Evolutionary conservation across 2,329 filamentous ascomycete genomes (phyloP), one percentile per base, ranked within the genome.

Genomic region (Beauveria bassiana): DNA sequence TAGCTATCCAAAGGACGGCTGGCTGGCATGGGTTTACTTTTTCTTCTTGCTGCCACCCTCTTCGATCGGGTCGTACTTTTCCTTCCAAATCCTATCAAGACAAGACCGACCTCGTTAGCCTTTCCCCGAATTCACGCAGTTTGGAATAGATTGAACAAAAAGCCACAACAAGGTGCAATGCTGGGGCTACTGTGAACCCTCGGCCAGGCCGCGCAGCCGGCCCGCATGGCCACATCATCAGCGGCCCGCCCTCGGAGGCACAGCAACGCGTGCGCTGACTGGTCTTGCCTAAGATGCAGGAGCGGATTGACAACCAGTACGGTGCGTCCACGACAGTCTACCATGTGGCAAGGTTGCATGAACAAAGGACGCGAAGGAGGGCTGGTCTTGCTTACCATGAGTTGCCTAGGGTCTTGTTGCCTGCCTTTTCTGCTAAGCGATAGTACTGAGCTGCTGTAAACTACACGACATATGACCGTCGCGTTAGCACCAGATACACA

Each of bases 391-490:
- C 90, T 75, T 87, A 97, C 93, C 95, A 99, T 69, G 90, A 89
- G 78, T 98, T 97, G 65, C 95, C 95, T 66, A 98, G 79, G 61
- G 86, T 92, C 79, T 96, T 97, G 75, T 87, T 89, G 56, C 93
- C 93, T 71, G 87, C 90, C 70, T 90, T 82, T 77, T 98, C 95
- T 43, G 95, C 93, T 70, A 93, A 82, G 70, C 93, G 90, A 74
- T 96, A 91, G 77, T 97, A 97, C 75, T 89, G 90, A 67, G 95
- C 93, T 69, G 95, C 83, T 68, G 81, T 84, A 77, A 86, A 91
- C 90, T 93, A 66, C 65, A 68, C 75, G 18, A 31, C 59, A 61
- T 22, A 62, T 51, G 12, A 38, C 42, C 40, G 61, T 47, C 10
- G 9, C 7, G 54, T 57, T 47, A 55, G 52, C 22, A 55, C 22